Percentiles rank a stretch among this genome's conserved stretches.
Conservation (phyloP, 441 rosid species). For the Bruguiera hainesii region DNA sequence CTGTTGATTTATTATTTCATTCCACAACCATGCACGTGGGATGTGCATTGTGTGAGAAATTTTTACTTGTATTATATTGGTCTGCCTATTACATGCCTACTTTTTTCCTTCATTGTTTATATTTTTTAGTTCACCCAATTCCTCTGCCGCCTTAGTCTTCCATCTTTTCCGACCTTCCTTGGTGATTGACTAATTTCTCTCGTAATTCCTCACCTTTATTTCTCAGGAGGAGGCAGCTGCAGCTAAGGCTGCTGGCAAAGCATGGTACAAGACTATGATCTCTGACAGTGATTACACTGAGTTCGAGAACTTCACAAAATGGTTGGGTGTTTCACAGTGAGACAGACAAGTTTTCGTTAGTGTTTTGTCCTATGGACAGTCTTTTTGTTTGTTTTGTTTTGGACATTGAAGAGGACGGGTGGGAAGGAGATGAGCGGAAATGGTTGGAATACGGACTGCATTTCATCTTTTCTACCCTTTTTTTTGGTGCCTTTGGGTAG, state of each 20-base stretch:
- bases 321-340: constrained; percentile 92
- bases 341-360: not conserved
- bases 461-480: not conserved
- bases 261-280: constrained; percentile 90
- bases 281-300: constrained; percentile 91
- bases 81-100: too few species aligned
- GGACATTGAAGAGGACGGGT: not conserved
- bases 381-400: constrained; percentile 3
- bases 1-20: too few species aligned
- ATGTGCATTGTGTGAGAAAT: too few species aligned
- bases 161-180: not conserved
- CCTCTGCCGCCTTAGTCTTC: not conserved
- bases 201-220: not conserved
- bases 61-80: too few species aligned
- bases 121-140: too few species aligned
- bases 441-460: not conserved
- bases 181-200: not conserved
- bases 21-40: too few species aligned
- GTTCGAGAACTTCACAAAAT: constrained; percentile 89
- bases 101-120: too few species aligned
- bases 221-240: constrained; percentile 78
- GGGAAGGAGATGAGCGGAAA: not conserved
- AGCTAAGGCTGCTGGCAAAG: constrained; percentile 76
- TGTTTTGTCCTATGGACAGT: not conserved
- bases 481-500: constrained; percentile 1